phyloP scores from a whole-genome alignment of 1,284 basidiomycete genomes.

The Hemileia vastatrix region DNA sequence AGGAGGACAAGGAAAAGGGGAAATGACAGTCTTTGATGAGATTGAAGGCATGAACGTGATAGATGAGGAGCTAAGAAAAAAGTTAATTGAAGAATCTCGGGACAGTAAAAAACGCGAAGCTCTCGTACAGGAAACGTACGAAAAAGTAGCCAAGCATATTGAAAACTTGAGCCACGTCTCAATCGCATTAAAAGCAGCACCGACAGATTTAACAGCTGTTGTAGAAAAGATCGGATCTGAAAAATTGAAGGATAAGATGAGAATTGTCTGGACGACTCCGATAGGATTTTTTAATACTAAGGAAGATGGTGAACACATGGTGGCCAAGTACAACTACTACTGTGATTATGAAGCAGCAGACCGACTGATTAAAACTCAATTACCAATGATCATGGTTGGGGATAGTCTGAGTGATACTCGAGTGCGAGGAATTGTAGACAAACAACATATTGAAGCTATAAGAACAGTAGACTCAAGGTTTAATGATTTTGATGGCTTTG shows the following conservation, averaged over 20 bases:
- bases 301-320: not conserved
- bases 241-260: not conserved
- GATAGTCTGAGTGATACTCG: not conserved
- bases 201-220: not conserved
- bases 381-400: not conserved
- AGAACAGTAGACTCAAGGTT: not conserved
- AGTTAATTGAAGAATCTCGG: not conserved
- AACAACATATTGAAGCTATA: not conserved
- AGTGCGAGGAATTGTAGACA: not conserved
- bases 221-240: not conserved
- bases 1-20: not conserved
- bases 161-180: not conserved
- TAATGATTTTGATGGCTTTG: not conserved
- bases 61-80: not conserved
- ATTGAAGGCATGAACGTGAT: not conserved
- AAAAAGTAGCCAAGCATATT: not conserved
- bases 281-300: not conserved
- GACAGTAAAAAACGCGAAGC: not conserved
- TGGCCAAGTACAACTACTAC: not conserved
- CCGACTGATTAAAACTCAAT: not conserved
- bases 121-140: not conserved
- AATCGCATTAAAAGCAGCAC: not conserved
- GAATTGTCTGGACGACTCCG: not conserved
- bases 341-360: not conserved
- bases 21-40: not conserved